Evolutionary conservation across 2,329 filamentous ascomycete genomes (phyloP).

Genomic region (Fusarium sp.): DNA sequence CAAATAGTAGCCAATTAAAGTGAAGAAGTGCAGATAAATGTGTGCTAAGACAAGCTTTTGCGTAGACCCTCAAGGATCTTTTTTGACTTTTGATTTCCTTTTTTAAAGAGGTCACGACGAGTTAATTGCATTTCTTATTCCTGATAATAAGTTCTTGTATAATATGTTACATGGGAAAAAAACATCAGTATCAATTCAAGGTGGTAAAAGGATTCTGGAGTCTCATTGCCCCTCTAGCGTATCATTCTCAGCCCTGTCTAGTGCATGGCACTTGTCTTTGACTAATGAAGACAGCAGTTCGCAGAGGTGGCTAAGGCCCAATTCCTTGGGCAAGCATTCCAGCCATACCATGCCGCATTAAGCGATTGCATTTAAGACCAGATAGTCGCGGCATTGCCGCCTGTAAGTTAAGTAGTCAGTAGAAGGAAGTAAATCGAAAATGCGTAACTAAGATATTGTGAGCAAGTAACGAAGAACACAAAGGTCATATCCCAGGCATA

Average conservation of each 20-base stretch:
- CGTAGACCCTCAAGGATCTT: background rate
- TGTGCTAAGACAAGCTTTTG: slow-evolving; percentile 5
- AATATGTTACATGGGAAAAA: background rate
- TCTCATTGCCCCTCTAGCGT: background rate
- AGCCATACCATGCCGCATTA: slow-evolving; percentile 14
- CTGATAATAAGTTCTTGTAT: too few relatives aligned
- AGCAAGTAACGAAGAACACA: slow-evolving; percentile 6
- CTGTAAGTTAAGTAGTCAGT: background rate
- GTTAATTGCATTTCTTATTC: too few relatives aligned
- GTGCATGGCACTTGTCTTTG: background rate
- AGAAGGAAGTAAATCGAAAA: background rate
- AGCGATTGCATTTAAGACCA: background rate
- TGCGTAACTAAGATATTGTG: background rate
- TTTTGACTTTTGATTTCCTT: background rate
- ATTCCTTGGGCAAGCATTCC: slow-evolving; percentile 14
- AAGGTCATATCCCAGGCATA: background rate
- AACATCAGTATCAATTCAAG: background rate
- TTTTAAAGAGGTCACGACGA: background rate
- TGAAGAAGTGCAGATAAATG: background rate
- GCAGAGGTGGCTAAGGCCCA: background rate
- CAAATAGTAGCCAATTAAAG: slow-evolving; percentile 26
- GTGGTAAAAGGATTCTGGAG: background rate
- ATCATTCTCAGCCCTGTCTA: slow-evolving; percentile 40
- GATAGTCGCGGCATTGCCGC: slow-evolving; percentile 2
- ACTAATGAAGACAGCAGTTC: slow-evolving; percentile 18